phyloP scores from a whole-genome alignment of 768 basidiomycete species.

The Leucocoprinus sp. region DNA sequence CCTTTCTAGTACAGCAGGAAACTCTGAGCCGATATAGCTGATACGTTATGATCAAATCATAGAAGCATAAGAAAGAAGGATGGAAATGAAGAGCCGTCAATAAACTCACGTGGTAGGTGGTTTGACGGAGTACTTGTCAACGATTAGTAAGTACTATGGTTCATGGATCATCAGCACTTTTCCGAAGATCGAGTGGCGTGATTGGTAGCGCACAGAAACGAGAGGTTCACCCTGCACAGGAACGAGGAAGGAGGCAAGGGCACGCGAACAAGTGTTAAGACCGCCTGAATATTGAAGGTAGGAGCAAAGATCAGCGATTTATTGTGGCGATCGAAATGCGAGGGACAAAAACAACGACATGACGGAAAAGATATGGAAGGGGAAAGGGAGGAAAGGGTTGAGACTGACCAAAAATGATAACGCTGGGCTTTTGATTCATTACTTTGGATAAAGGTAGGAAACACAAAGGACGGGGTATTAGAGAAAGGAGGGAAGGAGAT shows the following conservation, averaged over 20 bases:
- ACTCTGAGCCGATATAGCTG: conserved; percentile 75
- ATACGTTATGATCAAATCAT: conserved; percentile 2
- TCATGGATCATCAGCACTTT: conserved; percentile 3
- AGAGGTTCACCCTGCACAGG: conserved; percentile 60
- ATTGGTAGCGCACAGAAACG: conserved; percentile 51
- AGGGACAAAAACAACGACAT: conserved; percentile 1
- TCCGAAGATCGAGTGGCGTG: neutral
- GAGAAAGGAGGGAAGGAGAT: conserved; percentile 1
- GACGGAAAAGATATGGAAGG: neutral
- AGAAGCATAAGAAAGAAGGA: neutral
- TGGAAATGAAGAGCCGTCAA: neutral
- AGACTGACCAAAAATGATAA: conserved; percentile 7
- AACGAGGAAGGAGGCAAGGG: conserved; percentile 59
- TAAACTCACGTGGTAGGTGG: conserved; percentile 26
- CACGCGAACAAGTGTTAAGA: conserved; percentile 69
- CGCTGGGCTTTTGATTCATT: conserved; percentile 10
- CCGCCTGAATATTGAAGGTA: conserved; percentile 45
- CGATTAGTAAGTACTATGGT: conserved; percentile 18
- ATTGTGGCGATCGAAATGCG: conserved; percentile 1
- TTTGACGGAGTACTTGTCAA: conserved; percentile 26
- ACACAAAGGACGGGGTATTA: conserved; percentile 1
- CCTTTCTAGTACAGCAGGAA: conserved; percentile 59
- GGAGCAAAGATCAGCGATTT: neutral
- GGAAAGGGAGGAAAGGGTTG: neutral
- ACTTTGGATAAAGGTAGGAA: neutral